Evolutionary conservation across 73 alveolate genomes (phyloP).

Genomic region (Tetrahymena borealis): DNA sequence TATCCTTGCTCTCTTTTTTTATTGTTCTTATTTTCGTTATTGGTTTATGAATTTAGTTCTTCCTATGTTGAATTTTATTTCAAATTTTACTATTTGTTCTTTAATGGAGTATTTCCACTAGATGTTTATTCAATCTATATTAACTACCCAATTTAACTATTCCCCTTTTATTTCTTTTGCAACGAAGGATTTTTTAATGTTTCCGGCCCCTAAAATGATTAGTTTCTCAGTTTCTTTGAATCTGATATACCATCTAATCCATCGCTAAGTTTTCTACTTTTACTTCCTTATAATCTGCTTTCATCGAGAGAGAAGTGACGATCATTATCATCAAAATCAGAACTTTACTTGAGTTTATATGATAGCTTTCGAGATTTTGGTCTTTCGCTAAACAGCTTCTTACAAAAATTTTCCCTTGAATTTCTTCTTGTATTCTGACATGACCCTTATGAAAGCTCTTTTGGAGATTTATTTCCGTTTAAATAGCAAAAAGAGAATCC

Average conservation of each 20-base stretch:
- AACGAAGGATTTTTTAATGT: background rate
- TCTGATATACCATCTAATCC: background rate
- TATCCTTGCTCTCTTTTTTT: background rate
- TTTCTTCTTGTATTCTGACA: background rate
- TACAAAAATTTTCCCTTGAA: background rate
- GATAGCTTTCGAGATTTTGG: background rate
- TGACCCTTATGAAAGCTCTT: background rate
- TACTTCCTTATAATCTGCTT: background rate
- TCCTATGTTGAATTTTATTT: background rate
- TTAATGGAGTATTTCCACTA: background rate
- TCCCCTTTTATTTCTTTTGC: background rate
- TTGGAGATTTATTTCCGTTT: background rate
- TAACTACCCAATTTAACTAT: background rate
- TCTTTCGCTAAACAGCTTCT: background rate
- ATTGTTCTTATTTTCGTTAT: background rate
- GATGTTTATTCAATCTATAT: background rate
- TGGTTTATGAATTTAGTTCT: background rate
- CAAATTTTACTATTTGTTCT: background rate
- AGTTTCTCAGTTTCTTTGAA: background rate
- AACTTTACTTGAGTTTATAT: background rate
- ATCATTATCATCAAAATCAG: background rate
- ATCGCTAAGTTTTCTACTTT: background rate
- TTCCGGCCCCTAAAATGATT: background rate
- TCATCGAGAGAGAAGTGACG: background rate
- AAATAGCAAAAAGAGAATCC: background rate